A percentile compares a stretch with the other conserved stretches of the same genome.
These are phyloP conservation scores for Corchorus olitorius DNA, from an alignment of 345 rosid species.

Conservation along the genomic window DNA sequence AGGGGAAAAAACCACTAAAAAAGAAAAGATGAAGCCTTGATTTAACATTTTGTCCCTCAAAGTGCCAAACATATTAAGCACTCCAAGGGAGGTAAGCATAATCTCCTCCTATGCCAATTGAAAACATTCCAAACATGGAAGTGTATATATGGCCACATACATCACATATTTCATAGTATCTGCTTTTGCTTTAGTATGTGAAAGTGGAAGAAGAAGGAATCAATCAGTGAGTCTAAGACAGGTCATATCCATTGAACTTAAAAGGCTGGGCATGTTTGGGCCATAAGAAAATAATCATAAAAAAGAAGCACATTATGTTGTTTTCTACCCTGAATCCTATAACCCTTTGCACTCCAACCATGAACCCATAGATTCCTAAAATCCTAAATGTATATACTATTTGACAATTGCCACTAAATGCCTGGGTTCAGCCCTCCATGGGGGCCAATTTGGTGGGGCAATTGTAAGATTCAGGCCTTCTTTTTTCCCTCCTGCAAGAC, in stretches of 20 bases:
- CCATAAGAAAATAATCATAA: neutral
- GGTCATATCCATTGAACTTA: neutral
- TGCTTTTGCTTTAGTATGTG: too few relatives aligned
- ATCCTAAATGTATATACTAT: neutral
- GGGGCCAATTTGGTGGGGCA: conserved; percentile 10
- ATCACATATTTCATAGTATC: too few relatives aligned
- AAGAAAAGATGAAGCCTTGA: too few relatives aligned
- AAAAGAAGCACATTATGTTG: neutral
- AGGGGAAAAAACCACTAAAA: too few relatives aligned
- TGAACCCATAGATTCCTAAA: neutral
- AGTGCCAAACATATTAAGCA: too few relatives aligned
- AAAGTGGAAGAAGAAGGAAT: too few relatives aligned
- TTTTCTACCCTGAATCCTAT: neutral
- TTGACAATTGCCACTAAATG: conserved; percentile 12
- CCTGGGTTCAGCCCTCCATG: neutral
- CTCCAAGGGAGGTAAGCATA: too few relatives aligned
- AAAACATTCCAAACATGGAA: too few relatives aligned
- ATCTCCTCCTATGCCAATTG: too few relatives aligned
- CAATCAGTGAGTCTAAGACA: too few relatives aligned
- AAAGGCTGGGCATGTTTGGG: neutral
- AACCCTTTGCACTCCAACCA: conserved; percentile 6
- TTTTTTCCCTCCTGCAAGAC: neutral
- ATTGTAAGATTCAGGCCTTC: conserved; percentile 8
- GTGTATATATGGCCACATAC: too few relatives aligned
- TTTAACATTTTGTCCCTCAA: too few relatives aligned